These are phyloP conservation scores for Exophiala xenobiotica DNA, from an alignment of 2,329 filamentous ascomycete genomes.

Conservation along the genomic window DNA sequence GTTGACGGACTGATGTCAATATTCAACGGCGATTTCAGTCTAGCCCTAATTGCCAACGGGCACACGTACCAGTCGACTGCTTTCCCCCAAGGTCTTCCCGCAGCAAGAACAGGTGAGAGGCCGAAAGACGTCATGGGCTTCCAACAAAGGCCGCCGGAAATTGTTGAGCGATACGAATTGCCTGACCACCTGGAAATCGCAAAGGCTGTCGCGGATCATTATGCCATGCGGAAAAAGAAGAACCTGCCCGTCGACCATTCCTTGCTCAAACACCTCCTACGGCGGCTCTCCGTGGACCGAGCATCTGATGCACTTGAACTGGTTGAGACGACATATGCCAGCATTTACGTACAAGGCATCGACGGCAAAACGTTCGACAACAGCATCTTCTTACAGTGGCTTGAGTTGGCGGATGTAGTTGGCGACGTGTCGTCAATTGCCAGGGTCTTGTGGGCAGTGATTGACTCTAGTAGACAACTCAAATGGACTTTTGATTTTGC, in stretches of 20 bases:
- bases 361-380: slow-evolving; percentile 17
- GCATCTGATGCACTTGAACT: slow-evolving; percentile 17
- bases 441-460: slow-evolving; percentile 18
- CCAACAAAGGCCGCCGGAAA: background rate
- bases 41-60: too few species aligned
- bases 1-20: slow-evolving; percentile 16
- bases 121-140: too few species aligned
- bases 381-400: slow-evolving; percentile 22
- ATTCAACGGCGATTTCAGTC: slow-evolving; percentile 1
- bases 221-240: slow-evolving; percentile 3
- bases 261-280: slow-evolving; percentile 15
- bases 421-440: slow-evolving; percentile 9
- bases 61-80: too few species aligned
- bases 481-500: slow-evolving; percentile 14
- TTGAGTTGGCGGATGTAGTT: slow-evolving; percentile 13
- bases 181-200: slow-evolving; percentile 2
- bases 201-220: slow-evolving; percentile 10
- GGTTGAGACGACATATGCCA: slow-evolving; percentile 19
- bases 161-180: background rate
- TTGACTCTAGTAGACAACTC: slow-evolving; percentile 13
- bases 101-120: too few species aligned
- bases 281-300: slow-evolving; percentile 1
- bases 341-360: slow-evolving; percentile 14
- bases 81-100: too few species aligned
- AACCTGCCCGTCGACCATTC: slow-evolving; percentile 12